Evolutionary conservation across 2,329 filamentous ascomycete genomes (phyloP).

Genomic region (Diaporthe sp.): DNA sequence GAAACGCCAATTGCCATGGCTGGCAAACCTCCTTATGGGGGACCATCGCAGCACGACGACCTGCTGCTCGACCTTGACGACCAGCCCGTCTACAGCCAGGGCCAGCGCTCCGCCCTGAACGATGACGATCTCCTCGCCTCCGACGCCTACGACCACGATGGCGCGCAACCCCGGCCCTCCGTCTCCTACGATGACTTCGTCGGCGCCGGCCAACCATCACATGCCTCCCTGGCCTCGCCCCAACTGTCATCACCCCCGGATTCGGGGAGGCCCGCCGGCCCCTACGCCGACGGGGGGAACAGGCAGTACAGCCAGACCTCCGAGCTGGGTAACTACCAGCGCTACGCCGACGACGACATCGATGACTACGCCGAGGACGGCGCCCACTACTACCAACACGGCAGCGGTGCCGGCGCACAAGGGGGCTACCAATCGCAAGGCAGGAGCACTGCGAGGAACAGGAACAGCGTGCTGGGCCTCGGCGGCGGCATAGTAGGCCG

Average conservation of each 20-base stretch:
- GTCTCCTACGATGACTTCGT: constrained; percentile 97
- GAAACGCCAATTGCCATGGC: constrained; percentile 61
- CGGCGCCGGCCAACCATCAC: constrained; percentile 68
- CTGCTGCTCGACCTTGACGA: constrained; percentile 83
- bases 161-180: constrained; percentile 80
- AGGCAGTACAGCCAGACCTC: constrained; percentile 81
- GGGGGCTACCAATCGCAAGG: constrained; percentile 64
- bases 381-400: constrained; percentile 86
- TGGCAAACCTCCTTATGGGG: constrained; percentile 69
- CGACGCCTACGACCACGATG: constrained; percentile 79
- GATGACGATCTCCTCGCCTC: constrained; percentile 85
- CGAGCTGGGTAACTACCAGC: constrained; percentile 87
- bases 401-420: constrained; percentile 62
- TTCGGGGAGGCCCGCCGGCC: constrained; percentile 51
- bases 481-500: constrained; percentile 89
- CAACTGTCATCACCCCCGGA: constrained; percentile 54
- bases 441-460: constrained; percentile 74
- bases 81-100: constrained; percentile 79
- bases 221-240: constrained; percentile 52
- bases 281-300: constrained; percentile 55
- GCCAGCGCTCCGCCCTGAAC: constrained; percentile 82
- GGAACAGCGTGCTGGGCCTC: constrained; percentile 90
- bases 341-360: constrained; percentile 85
- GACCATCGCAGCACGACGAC: constrained; percentile 66
- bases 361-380: constrained; percentile 86